These are phyloP conservation scores for Naematelia aurantialba DNA, from an alignment of 768 basidiomycete species.

Conservation along the genomic window DNA sequence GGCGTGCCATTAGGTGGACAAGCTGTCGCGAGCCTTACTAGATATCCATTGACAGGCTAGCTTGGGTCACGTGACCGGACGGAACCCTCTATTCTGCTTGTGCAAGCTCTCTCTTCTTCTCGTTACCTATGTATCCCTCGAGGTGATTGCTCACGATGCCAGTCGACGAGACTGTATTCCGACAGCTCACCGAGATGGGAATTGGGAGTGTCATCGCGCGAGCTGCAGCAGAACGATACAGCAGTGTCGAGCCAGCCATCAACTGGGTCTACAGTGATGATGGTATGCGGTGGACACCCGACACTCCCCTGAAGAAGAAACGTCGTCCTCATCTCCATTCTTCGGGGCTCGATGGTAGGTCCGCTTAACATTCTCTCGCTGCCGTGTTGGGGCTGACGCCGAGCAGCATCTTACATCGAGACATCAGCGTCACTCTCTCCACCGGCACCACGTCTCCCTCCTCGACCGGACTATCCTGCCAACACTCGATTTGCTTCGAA, in stretches of 20 bases:
- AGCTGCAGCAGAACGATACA: conserved; percentile 32
- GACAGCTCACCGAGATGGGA: conserved; percentile 31
- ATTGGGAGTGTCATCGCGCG: conserved; percentile 31
- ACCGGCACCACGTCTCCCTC: conserved; percentile 3
- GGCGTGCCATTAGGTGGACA: too few relatives aligned
- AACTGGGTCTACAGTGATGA: conserved; percentile 43
- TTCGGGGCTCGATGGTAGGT: conserved; percentile 7
- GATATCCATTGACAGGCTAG: too few relatives aligned
- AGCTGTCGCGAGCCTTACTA: too few relatives aligned
- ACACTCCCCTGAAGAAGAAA: too few relatives aligned
- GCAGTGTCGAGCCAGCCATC: conserved; percentile 29
- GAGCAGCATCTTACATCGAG: not conserved
- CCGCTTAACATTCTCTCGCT: not conserved
- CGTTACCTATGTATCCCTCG: not conserved
- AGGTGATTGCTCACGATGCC: conserved; percentile 21
- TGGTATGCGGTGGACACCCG: too few relatives aligned
- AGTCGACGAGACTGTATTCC: conserved; percentile 20
- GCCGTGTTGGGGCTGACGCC: too few relatives aligned
- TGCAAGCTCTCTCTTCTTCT: too few relatives aligned
- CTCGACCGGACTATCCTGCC: conserved; percentile 8
- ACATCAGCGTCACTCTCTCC: not conserved
- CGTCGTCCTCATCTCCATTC: too few relatives aligned
- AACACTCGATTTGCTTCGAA: conserved; percentile 24
- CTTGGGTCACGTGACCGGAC: too few relatives aligned
- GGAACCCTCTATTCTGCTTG: too few relatives aligned